phyloP scores from a whole-genome alignment of 495 filamentous ascomycete species.

The Parathielavia hyrcaniae region DNA sequence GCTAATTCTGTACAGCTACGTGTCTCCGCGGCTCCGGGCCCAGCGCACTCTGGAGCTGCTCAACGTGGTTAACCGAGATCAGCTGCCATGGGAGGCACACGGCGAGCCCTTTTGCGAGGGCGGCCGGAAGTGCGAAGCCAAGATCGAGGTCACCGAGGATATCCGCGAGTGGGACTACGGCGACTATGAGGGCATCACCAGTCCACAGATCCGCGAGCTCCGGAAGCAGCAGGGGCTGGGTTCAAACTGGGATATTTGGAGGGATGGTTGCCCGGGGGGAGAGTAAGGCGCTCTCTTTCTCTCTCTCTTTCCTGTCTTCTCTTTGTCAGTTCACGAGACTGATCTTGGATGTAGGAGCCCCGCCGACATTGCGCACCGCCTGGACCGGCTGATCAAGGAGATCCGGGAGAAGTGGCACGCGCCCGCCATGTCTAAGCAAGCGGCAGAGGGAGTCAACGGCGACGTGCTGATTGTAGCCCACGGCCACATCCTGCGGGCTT shows the following conservation, averaged over 20 bases:
- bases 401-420: constrained; percentile 57
- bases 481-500: constrained; percentile 81
- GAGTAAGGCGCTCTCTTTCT: constrained; percentile 43
- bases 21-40: constrained; percentile 81
- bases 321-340: neutral
- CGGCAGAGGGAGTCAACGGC: constrained; percentile 30
- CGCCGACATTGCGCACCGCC: constrained; percentile 57
- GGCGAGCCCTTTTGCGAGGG: constrained; percentile 29
- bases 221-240: constrained; percentile 55
- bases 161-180: constrained; percentile 96
- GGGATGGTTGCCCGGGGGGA: constrained; percentile 66
- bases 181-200: constrained; percentile 86
- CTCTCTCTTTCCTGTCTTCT: too few relatives aligned
- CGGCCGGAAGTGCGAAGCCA: constrained; percentile 38
- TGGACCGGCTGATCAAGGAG: constrained; percentile 69
- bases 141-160: constrained; percentile 64
- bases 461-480: constrained; percentile 66
- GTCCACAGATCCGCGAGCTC: constrained; percentile 56
- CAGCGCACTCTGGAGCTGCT: constrained; percentile 84
- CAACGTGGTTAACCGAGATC: constrained; percentile 45
- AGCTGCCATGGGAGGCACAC: constrained; percentile 43
- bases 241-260: constrained; percentile 73
- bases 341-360: constrained; percentile 40
- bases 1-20: constrained; percentile 48
- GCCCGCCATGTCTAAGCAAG: constrained; percentile 44